phyloP scores from a whole-genome alignment of 2,329 filamentous ascomycete species.

The Dryadomyces sulphureus region DNA sequence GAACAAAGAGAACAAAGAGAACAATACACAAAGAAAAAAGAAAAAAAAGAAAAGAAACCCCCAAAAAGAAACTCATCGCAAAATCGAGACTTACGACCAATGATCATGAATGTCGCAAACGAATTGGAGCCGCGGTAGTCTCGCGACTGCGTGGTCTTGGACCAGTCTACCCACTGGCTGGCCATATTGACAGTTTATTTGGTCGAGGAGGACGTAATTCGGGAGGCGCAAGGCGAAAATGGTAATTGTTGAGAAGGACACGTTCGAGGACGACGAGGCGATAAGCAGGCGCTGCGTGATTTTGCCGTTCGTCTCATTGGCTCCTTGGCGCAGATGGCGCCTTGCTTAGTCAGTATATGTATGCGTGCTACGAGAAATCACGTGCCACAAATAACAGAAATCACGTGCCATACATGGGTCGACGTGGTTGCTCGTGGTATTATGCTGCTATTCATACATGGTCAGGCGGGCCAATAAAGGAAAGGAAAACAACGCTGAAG shows the following conservation, averaged over 20 bases:
- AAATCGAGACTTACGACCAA: constrained; percentile 57
- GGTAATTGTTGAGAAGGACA: not conserved
- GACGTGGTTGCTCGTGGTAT: no score
- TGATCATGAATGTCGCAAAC: constrained; percentile 94
- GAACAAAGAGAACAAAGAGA: constrained; percentile 3
- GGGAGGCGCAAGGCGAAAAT: not conserved
- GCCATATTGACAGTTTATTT: not conserved
- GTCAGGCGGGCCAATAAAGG: no score
- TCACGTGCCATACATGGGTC: no score
- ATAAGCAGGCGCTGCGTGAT: not conserved
- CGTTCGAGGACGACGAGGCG: not conserved
- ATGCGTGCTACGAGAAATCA: no score
- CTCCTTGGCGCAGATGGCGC: no score
- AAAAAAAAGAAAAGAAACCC: constrained; percentile 3
- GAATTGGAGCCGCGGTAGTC: constrained; percentile 49
- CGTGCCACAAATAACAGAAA: no score
- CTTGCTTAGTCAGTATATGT: no score
- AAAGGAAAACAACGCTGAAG: no score
- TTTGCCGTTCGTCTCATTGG: not conserved
- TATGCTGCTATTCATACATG: no score
- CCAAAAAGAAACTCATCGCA: constrained; percentile 2
- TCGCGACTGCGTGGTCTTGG: constrained; percentile 41
- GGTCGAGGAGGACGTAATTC: not conserved
- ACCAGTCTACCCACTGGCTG: constrained; percentile 30
- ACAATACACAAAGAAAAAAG: constrained; percentile 5